Evolutionary conservation across 495 filamentous ascomycete species (phyloP), one percentile per base, ranked within the genome.

Genomic region (Mytilinidion resinicola): DNA sequence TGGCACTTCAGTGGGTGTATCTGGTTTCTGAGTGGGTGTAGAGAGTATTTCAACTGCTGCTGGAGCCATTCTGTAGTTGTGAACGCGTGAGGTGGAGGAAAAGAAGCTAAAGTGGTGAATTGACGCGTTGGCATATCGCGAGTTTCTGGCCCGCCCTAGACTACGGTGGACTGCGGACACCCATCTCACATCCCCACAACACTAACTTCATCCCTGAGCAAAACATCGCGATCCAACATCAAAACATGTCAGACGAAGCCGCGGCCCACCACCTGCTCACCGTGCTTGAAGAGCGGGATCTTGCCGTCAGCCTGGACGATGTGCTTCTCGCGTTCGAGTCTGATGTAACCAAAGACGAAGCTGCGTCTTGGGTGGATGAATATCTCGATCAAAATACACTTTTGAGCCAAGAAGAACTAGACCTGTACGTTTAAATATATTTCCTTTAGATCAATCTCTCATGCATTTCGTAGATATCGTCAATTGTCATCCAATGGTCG

Each of bases 381-480:
- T 67, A 72, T 53, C 59, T 74, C 12, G 55, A 65, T 19, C 19
- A 56, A 21, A 51, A 55, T 10, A 70, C 65, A 9, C 53, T 74
- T 4, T 48, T 74, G 34, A 72, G 64, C 11, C 60, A 62, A 44
- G 70, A 74, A n/a, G 72, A 74, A 49, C 43, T 68, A 14, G 56
- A 61, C 9, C 61, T 72, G 72, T 72, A 70, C 20, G 68, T 56
- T 15, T 1, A 52, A 21, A 59, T 25, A 8, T 6, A 51, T 42
- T 2, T 8, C 34, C 33, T n/a, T n/a, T 20, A 46, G 1, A 6
- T 33, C 15, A 12, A 56, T 15, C 10, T 7, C 17, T 53, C 10
- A 20, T 30, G 25, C 19, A 50, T 4, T 60, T 17, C 17, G 14
- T n/a, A 61, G 58, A 14, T 63, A 67, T 41, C 38, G 56, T 9